phyloP scores from a whole-genome alignment of 192 early-diverging fungal species.

The Gaertneriomyces sp. region DNA sequence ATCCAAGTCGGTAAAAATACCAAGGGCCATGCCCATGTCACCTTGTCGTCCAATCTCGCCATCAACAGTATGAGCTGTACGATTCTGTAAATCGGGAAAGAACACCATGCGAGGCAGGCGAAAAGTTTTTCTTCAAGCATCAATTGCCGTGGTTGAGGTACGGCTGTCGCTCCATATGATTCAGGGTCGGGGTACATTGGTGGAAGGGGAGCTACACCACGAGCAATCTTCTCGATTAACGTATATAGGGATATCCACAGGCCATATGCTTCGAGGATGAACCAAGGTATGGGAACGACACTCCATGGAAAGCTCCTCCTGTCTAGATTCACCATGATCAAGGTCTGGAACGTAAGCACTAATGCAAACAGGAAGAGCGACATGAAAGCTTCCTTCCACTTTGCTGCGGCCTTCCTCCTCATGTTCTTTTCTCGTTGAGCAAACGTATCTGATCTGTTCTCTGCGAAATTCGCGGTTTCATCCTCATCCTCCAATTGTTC shows the following conservation, averaged over 20 bases:
- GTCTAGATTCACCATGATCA: conserved; percentile 72
- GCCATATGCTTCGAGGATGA: conserved; percentile 67
- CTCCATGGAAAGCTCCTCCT: conserved; percentile 49
- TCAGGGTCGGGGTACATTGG: conserved; percentile 15
- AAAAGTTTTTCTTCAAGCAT: conserved; percentile 25
- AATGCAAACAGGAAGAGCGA: conserved; percentile 41
- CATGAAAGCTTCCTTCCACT: conserved; percentile 23
- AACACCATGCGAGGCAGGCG: conserved; percentile 39
- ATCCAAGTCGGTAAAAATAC: conserved; percentile 38
- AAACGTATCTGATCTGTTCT: neutral
- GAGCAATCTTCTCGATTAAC: conserved; percentile 6
- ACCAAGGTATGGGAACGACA: conserved; percentile 78
- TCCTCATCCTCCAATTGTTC: conserved; percentile 38
- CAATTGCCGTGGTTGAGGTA: conserved; percentile 10
- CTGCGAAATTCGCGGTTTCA: conserved; percentile 31
- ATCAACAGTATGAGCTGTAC: conserved; percentile 64
- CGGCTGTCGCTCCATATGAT: conserved; percentile 15
- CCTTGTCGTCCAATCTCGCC: conserved; percentile 35
- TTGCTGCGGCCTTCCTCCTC: conserved; percentile 32
- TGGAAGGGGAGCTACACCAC: conserved; percentile 7
- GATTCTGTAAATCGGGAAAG: conserved; percentile 64
- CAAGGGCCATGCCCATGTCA: conserved; percentile 26
- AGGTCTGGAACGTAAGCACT: conserved; percentile 69
- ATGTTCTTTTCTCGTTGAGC: conserved; percentile 6
- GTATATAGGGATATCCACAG: conserved; percentile 36